Conservation (phyloP, 2,329 filamentous ascomycete genomes). For the Ampelomyces quisqualis region DNA sequence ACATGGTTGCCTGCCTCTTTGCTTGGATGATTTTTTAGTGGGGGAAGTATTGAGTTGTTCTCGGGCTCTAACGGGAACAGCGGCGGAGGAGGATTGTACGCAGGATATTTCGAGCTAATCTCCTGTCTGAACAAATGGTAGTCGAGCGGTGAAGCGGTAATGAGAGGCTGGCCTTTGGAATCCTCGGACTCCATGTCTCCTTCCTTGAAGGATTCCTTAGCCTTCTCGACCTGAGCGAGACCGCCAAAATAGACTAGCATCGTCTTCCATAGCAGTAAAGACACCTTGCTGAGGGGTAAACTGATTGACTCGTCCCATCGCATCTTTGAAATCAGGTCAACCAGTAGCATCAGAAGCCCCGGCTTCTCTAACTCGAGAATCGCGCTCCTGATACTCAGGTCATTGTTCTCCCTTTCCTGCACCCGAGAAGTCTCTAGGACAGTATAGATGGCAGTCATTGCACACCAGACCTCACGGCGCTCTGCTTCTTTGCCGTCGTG, state of each 20-base stretch:
- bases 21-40: conserved; percentile 72
- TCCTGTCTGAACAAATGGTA: conserved; percentile 97
- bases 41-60: conserved; percentile 86
- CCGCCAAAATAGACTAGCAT: conserved; percentile 84
- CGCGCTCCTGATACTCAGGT: conserved; percentile 53
- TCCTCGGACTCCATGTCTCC: conserved; percentile 54
- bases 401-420: conserved; percentile 43
- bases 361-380: conserved; percentile 51
- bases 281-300: conserved; percentile 60
- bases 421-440: conserved; percentile 50
- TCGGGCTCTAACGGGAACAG: conserved; percentile 84
- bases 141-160: conserved; percentile 90
- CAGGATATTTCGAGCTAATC: conserved; percentile 95
- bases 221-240: conserved; percentile 67
- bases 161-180: conserved; percentile 68
- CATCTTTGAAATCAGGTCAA: conserved; percentile 56
- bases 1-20: conserved; percentile 51
- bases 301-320: conserved; percentile 61
- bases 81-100: conserved; percentile 86
- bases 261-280: conserved; percentile 89
- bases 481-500: conserved; percentile 43
- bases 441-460: conserved; percentile 52
- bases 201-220: conserved; percentile 72
- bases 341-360: conserved; percentile 69
- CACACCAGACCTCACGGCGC: conserved; percentile 51